Percentiles rank a stretch among this genome's conserved stretches.
Evolutionary conservation across 2,329 filamentous ascomycete species (phyloP).

Genomic region (Pyrenophora teres): DNA sequence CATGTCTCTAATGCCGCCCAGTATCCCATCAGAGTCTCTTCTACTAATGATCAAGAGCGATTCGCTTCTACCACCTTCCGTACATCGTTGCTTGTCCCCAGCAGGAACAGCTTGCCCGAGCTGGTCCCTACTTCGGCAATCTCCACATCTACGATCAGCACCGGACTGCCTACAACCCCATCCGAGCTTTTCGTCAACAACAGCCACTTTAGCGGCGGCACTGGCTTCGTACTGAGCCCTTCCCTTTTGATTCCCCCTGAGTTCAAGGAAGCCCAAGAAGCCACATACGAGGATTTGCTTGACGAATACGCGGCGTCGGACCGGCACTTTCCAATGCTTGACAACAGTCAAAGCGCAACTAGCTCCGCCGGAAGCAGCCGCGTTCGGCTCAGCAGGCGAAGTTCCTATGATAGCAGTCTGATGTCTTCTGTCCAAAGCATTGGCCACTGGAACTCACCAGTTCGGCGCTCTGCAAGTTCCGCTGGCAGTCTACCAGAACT

Average conservation of each 20-base stretch:
- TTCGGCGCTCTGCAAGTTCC: constrained; percentile 46
- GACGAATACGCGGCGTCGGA: constrained; percentile 53
- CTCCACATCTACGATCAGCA: constrained; percentile 39
- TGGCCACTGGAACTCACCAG: constrained; percentile 40
- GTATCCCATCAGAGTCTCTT: constrained; percentile 10
- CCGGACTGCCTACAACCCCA: constrained; percentile 38
- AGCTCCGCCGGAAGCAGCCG: constrained; percentile 55
- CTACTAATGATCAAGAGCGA: constrained; percentile 13
- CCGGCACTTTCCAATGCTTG: constrained; percentile 53
- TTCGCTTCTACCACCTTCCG: constrained; percentile 29
- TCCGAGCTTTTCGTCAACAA: constrained; percentile 26
- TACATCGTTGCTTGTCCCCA: constrained; percentile 36
- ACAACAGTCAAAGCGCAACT: constrained; percentile 46
- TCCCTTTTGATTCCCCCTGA: constrained; percentile 43
- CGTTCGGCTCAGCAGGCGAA: constrained; percentile 60
- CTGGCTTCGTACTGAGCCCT: constrained; percentile 47
- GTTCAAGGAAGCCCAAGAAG: constrained; percentile 43
- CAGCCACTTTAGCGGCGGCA: constrained; percentile 23
- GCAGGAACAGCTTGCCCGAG: constrained; percentile 38
- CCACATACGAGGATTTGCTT: constrained; percentile 46
- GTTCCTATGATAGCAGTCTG: constrained; percentile 62
- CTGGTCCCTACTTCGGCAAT: constrained; percentile 41
- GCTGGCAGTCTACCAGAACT: constrained; percentile 47
- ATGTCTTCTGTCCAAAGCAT: constrained; percentile 49
- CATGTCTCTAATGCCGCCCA: constrained; percentile 24